Conservation (phyloP, 257 asterid species). For the Oldenlandia corymbosa region DNA sequence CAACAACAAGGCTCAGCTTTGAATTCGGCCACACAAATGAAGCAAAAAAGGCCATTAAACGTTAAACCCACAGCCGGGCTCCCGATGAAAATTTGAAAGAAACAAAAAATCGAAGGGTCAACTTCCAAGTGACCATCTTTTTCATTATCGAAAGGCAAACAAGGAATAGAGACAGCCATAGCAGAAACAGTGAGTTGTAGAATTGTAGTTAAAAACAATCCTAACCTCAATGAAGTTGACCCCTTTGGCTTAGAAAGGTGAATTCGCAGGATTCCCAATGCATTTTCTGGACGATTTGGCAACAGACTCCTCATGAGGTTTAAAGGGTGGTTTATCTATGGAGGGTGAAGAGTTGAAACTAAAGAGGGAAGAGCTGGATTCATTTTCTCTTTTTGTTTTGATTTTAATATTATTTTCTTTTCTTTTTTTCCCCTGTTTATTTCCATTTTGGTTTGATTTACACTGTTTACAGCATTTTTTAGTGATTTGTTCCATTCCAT, state of each 20-base stretch:
- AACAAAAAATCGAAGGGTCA: conserved; percentile 2
- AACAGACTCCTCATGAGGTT: conserved; percentile 6
- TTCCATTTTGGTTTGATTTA: no score
- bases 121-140: background rate
- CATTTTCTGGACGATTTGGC: conserved; percentile 8
- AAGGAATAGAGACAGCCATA: background rate
- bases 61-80: background rate
- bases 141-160: conserved; percentile 4
- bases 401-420: no score
- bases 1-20: background rate
- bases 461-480: no score
- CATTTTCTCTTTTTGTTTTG: no score
- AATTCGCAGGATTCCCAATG: conserved; percentile 1
- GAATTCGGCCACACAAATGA: background rate
- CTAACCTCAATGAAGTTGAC: conserved; percentile 14
- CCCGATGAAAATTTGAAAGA: background rate
- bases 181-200: background rate
- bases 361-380: no score
- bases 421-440: no score
- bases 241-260: conserved; percentile 9
- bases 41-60: background rate
- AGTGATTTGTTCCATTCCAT: no score
- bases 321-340: conserved; percentile 9
- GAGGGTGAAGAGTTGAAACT: background rate
- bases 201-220: background rate